A percentile compares a stretch with the other conserved stretches of the same genome.
Conservation (phyloP, 2,329 filamentous ascomycete genomes). For the Penicillium sp. region DNA sequence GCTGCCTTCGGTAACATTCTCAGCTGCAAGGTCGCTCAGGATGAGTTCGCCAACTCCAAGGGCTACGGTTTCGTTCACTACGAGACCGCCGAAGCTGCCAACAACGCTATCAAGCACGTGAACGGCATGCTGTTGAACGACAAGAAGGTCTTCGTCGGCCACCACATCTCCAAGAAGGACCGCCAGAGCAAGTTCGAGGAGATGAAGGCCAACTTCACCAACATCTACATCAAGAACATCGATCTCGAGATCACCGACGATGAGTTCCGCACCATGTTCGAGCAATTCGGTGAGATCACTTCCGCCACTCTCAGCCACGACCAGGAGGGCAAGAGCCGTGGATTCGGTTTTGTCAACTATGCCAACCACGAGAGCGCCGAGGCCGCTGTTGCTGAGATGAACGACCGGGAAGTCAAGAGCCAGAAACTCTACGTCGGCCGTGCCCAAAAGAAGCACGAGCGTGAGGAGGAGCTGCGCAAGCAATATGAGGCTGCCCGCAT, state of each 20-base stretch:
- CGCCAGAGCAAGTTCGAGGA: constrained; percentile 99
- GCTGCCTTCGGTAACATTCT: constrained; percentile 98
- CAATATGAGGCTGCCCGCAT: constrained; percentile 96
- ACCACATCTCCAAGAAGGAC: constrained; percentile 99
- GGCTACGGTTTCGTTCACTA: constrained; percentile 99
- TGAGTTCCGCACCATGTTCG: constrained; percentile 89
- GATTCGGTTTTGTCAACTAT: constrained; percentile 96
- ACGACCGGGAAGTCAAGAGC: constrained; percentile 85
- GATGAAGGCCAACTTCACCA: constrained; percentile 99
- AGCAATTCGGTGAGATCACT: constrained; percentile 88
- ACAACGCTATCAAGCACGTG: constrained; percentile 97
- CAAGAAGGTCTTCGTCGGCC: constrained; percentile 99
- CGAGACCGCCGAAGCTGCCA: constrained; percentile 96
- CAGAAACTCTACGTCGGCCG: constrained; percentile 97
- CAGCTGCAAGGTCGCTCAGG: constrained; percentile 98
- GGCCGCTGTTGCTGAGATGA: constrained; percentile 84
- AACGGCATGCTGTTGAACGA: constrained; percentile 99
- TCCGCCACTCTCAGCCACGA: constrained; percentile 92
- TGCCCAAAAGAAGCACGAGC: constrained; percentile 99
- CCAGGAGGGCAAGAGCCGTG: constrained; percentile 84
- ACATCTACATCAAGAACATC: constrained; percentile 99
- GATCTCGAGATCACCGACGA: constrained; percentile 79
- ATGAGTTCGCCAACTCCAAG: constrained; percentile 95
- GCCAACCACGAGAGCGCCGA: constrained; percentile 82
- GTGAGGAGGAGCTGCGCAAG: constrained; percentile 97